Conservation (phyloP, 768 basidiomycete genomes). For the Termitomyces sp. region DNA sequence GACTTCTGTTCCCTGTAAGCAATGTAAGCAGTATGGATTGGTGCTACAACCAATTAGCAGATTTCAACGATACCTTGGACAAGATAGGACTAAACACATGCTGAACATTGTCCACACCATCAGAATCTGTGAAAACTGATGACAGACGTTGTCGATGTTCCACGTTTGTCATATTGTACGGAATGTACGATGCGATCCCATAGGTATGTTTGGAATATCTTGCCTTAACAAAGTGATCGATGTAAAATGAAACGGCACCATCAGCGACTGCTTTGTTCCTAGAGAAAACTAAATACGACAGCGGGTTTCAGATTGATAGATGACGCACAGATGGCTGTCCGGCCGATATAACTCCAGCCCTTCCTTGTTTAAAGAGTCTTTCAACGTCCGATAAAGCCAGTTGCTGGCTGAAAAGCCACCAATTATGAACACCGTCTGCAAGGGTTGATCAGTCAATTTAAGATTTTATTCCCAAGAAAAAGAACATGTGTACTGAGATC, state of each 20-base stretch:
- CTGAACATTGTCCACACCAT: slow-evolving; percentile 4
- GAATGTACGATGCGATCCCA: slow-evolving; percentile 18
- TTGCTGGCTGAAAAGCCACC: slow-evolving; percentile 43
- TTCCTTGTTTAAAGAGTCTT: slow-evolving; percentile 13
- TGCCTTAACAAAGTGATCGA: slow-evolving; percentile 37
- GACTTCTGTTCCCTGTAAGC: slow-evolving; percentile 7
- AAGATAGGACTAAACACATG: slow-evolving; percentile 5
- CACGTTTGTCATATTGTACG: slow-evolving; percentile 9
- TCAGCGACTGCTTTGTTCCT: slow-evolving; percentile 47
- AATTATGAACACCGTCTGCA: slow-evolving; percentile 37
- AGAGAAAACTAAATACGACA: not conserved
- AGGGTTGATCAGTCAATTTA: not conserved
- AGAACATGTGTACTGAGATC: slow-evolving; percentile 14
- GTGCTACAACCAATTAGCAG: not conserved
- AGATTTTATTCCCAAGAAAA: not conserved
- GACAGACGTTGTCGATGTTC: slow-evolving; percentile 14
- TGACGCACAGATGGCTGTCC: slow-evolving; percentile 15
- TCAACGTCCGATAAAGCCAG: slow-evolving; percentile 34
- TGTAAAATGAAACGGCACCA: slow-evolving; percentile 34
- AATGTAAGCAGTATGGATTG: not conserved
- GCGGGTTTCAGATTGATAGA: not conserved
- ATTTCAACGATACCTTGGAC: slow-evolving; percentile 2
- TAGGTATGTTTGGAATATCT: slow-evolving; percentile 38
- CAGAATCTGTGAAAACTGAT: slow-evolving; percentile 2
- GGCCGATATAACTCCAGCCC: slow-evolving; percentile 18